These are phyloP conservation scores for Phytophthora meadii DNA, from an alignment of 352 stramenopile genomes.

Conservation along the genomic window DNA sequence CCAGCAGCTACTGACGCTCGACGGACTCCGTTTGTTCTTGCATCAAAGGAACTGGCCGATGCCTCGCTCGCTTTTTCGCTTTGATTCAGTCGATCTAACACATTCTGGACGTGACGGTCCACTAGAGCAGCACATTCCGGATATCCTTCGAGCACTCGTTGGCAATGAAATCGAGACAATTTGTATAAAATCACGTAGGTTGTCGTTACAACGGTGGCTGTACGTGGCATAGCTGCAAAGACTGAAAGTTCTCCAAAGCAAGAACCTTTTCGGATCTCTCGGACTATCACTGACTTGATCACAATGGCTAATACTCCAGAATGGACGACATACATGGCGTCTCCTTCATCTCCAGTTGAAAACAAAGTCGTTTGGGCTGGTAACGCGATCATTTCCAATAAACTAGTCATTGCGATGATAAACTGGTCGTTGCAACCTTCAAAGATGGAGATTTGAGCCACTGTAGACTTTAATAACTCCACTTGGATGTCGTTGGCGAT, in stretches of 20 bases:
- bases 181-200: constrained; percentile 78
- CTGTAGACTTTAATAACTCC: constrained; percentile 61
- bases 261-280: constrained; percentile 70
- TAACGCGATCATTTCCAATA: constrained; percentile 66
- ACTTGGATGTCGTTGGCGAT: constrained; percentile 81
- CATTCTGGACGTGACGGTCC: constrained; percentile 19
- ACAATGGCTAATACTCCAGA: constrained; percentile 70
- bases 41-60: background rate
- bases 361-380: too few species aligned
- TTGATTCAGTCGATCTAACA: constrained; percentile 20
- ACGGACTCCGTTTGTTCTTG: background rate
- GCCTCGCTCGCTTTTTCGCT: background rate
- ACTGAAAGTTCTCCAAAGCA: constrained; percentile 80
- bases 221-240: constrained; percentile 59
- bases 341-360: too few species aligned
- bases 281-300: constrained; percentile 60
- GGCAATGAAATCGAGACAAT: constrained; percentile 61
- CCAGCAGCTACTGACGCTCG: constrained; percentile 12
- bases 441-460: constrained; percentile 66
- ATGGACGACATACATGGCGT: too few species aligned
- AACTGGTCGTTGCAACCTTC: constrained; percentile 67
- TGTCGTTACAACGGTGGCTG: constrained; percentile 60
- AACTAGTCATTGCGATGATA: constrained; percentile 61
- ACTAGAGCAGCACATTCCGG: constrained; percentile 45
- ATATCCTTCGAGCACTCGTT: constrained; percentile 63